phyloP scores from a whole-genome alignment of 176 grass and related monocot genomes.

The Raddia distichophylla region DNA sequence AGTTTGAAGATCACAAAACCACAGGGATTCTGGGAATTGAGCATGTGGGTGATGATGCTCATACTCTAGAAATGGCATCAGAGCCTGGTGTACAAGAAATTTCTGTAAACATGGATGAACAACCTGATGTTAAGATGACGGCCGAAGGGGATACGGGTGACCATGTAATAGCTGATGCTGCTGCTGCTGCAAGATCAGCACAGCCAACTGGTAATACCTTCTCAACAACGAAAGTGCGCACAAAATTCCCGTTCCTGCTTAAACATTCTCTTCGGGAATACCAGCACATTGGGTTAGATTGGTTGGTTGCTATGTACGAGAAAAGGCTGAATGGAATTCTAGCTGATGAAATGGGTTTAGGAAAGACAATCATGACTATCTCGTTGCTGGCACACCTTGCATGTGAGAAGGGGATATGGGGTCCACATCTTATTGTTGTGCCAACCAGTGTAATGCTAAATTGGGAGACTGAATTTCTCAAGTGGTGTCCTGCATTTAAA shows the following conservation, averaged over 20 bases:
- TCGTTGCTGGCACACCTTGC: constrained; percentile 91
- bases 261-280: constrained; percentile 98
- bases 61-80: constrained; percentile 32
- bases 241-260: constrained; percentile 96
- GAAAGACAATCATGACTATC: constrained; percentile 99
- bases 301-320: constrained; percentile 98
- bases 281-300: constrained; percentile 98
- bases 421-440: constrained; percentile 98
- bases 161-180: constrained; percentile 89
- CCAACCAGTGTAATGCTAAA: constrained; percentile 99
- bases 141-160: constrained; percentile 58
- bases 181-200: constrained; percentile 95
- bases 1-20: constrained; percentile 37
- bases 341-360: constrained; percentile 99
- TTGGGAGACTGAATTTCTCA: constrained; percentile 99
- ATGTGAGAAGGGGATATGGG: constrained; percentile 99
- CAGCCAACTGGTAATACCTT: constrained; percentile 99
- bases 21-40: constrained; percentile 31
- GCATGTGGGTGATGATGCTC: constrained; percentile 12
- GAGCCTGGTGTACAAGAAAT: constrained; percentile 34
- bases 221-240: constrained; percentile 88
- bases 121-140: constrained; percentile 41
- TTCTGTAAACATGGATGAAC: constrained; percentile 44
- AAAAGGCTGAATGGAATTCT: constrained; percentile 99
- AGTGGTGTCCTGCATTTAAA: constrained; percentile 99